Evolutionary conservation across 345 rosid genomes (phyloP), one percentile per base, ranked within the genome.

Genomic region (Populus simonii): DNA sequence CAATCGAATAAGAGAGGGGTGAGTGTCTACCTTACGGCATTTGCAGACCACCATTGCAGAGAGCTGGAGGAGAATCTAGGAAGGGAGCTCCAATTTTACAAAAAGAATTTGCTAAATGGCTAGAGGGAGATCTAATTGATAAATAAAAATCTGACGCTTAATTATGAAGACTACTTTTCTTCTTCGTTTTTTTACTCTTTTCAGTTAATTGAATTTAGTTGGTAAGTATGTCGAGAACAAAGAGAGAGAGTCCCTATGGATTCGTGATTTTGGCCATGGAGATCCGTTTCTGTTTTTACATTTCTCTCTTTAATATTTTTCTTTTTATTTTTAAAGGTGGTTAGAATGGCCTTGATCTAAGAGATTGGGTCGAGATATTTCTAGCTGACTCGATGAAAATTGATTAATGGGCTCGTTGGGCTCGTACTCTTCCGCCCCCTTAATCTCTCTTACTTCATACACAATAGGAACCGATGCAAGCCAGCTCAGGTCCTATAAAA

Each of bases 11-110:
- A 70, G 33, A 38, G 71, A 75, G 72, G 47, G 41, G 74, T 7
- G 72, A 31, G 27, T 12, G 53, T 0, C 23, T 73, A 81, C 84
- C 84, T 81, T 81, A 47, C 80, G 84, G 57, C 84, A 81, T 81
- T 81, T 81, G 75, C 84, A 81, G 80, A 81, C 84, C 78, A 81
- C 84, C 84, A 81, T 81, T 73, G 77, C 76, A 65, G 62, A 23
- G 27, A 17, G 71, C 15, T 15, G 72, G 15, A 11, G 41, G 41
- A 1, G 25, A 67, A 15, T 35, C 38, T 67, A 29, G n/a, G 6
- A 11, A 66, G 72, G 29, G 31, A n/a, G 29, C 63, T 53, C n/a
- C 31, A 33, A 38, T 47, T 47, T 47, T 47, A 47, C 15, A 47
- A 47, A 47, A 47, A 47, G 18, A 47, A 59, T 59, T 59, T 59